Base-by-base conservation (phyloP, 2,329 filamentous ascomycete species). In the Shiraia bambusicola region DNA sequence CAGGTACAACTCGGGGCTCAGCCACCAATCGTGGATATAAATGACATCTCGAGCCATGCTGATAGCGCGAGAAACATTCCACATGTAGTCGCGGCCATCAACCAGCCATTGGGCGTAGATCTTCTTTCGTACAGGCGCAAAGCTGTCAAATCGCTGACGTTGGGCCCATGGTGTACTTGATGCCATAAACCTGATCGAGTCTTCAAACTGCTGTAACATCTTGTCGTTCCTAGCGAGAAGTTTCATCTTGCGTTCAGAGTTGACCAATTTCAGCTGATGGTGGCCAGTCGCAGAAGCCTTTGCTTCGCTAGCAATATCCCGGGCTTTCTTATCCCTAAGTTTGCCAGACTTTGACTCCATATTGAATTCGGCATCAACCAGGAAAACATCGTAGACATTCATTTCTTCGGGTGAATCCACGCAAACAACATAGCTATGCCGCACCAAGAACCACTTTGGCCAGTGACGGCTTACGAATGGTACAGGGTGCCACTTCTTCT, bases 21-120 rank as follows among this genome's bases (percentile, higher is more conserved):
- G 73, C 93, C 93, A 98, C 93, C 93, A 98, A 69, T 97, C 93
- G 66, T 98, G 93, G 49, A 98, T 97, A 69, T 97, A 97, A 56
- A 98, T 92, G 48, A 97, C 92, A 72, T 97, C 93, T 59, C 88
- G 88, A 7, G 93, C 93, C 83, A 96, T 95, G 65, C 89, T 93
- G 59, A 98, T 94, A 10, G 93, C 93, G 51, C 92, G 82, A 9
- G 92, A 97, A 6, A 97, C 90, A 66, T 96, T 95, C 93, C 93
- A 98, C 92, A 97, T 97, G 74, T 97, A 94, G 66, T 98, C 93
- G 54, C 93, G 83, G 12, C 88, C 93, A 69, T 98, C 93, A 0
- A 98, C 92, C 7, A 98, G 80, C 91, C 92, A 97, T 62, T 96
- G 90, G 2, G 91, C 90, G 71, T 92, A 93, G 19, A 93, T 90